Evolutionary conservation across 192 early-diverging fungal genomes (phyloP), one percentile per base, ranked within the genome.

Genomic region (Backusella mclennaniae): DNA sequence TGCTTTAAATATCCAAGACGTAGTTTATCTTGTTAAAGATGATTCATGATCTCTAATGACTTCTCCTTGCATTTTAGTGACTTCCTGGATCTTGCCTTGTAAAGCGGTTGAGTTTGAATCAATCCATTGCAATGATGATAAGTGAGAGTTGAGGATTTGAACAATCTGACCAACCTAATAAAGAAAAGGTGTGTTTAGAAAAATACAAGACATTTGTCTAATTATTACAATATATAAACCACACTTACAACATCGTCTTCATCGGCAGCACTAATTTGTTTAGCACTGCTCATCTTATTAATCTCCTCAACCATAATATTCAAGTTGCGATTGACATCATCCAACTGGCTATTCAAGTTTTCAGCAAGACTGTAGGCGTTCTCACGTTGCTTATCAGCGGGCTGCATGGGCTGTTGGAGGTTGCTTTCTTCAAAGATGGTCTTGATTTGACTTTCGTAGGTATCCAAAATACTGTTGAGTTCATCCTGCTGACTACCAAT

Each of bases 71-170:
- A 87, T 23, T 26, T 81, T 81, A 19, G 69, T 39, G 23, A 91
- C 80, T 71, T 89, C 87, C 39, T 87, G 82, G 7, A 94, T 84
- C 76, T 89, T 89, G 17, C 80, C 82, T 69, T 85, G 79, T 73
- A 96, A 75, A 39, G 87, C 79, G 17, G 81, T 80, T 17, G 91
- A 86, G n/a, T 80, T 85, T 11, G 73, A 77, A 78, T 98, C 96
- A 15, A 99, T 89, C 98, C 98, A 99, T 83, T 97, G 92, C 35
- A 99, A 86, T 56, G 95, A 92, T 23, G 93, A 90, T 83, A 98
- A 86, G 78, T 99, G 98, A 15, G 89, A 85, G 77, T 98, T 96
- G 73, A 99, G 86, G 69, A 99, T 96, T 78, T 92, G 87, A 23
- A 93, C 90, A 70, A 99, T 96, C 80, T 97, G 90, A 39, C 83